Percentiles rank a stretch among this genome's conserved stretches.
These are phyloP conservation scores for Penicillium sp. DNA, from an alignment of 2,329 filamentous ascomycete species.

Conservation along the genomic window DNA sequence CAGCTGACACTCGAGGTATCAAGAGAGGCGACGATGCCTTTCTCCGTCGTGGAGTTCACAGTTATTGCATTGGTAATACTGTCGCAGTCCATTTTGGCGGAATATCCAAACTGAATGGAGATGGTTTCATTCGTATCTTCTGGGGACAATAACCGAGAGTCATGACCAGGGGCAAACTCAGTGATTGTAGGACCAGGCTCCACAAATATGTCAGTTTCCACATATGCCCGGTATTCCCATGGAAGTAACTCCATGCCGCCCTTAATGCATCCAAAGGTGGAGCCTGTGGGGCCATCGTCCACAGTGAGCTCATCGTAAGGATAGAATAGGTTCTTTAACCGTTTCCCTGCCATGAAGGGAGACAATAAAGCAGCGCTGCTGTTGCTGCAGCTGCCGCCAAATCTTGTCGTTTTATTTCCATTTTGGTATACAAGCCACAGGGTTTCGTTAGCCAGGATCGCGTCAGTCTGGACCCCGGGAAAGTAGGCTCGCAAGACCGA, in stretches of 20 bases:
- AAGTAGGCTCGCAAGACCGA: conserved; percentile 56
- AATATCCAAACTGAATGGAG: conserved; percentile 59
- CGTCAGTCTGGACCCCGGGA: conserved; percentile 53
- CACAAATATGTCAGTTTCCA: conserved; percentile 53
- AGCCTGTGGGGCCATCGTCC: conserved; percentile 47
- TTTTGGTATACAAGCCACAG: conserved; percentile 50
- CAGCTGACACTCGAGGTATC: conserved; percentile 50
- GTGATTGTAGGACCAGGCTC: conserved; percentile 59
- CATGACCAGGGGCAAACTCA: conserved; percentile 61
- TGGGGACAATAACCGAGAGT: conserved; percentile 53
- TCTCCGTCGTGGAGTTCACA: conserved; percentile 55
- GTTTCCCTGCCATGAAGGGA: conserved; percentile 55
- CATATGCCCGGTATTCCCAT: conserved; percentile 62
- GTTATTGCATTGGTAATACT: conserved; percentile 51
- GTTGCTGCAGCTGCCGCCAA: conserved; percentile 58
- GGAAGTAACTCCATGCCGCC: conserved; percentile 51
- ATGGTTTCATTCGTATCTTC: conserved; percentile 50
- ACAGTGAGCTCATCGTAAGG: conserved; percentile 59
- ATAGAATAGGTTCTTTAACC: conserved; percentile 63
- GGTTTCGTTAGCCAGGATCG: conserved; percentile 45
- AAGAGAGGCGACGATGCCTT: conserved; percentile 45
- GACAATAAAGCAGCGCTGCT: conserved; percentile 53
- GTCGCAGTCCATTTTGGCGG: conserved; percentile 60
- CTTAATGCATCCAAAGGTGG: conserved; percentile 49
- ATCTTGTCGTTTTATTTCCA: conserved; percentile 51